Percentiles rank a stretch among this genome's conserved stretches.
Evolutionary conservation across 2,329 filamentous ascomycete genomes (phyloP).

Genomic region (Diaporthe vaccinii): DNA sequence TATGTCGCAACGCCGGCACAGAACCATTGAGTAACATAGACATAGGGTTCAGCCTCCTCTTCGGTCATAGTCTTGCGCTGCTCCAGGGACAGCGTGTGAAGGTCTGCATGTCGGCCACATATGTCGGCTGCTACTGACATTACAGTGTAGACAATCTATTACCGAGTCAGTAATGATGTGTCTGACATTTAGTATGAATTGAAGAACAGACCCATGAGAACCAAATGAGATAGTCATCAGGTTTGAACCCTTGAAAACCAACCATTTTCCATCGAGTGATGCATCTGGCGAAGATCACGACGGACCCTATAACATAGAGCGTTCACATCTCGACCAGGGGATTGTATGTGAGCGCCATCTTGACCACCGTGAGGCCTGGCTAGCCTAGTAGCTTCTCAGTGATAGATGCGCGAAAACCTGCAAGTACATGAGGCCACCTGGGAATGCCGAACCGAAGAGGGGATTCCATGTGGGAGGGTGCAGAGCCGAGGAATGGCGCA

Average conservation of each 20-base stretch:
- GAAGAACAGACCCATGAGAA: constrained; percentile 46
- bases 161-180: constrained; percentile 2
- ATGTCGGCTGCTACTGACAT: constrained; percentile 32
- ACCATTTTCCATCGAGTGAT: constrained; percentile 52
- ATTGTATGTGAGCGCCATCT: constrained; percentile 25
- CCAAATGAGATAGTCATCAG: constrained; percentile 52
- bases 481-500: background rate
- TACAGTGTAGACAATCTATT: constrained; percentile 45
- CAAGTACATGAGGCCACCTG: constrained; percentile 2
- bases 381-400: background rate
- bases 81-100: constrained; percentile 49
- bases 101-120: constrained; percentile 39
- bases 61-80: constrained; percentile 49
- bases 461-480: background rate
- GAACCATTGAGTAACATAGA: constrained; percentile 53
- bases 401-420: background rate
- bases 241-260: constrained; percentile 49
- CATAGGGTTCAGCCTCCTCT: constrained; percentile 47
- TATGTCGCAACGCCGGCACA: constrained; percentile 52
- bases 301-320: constrained; percentile 51
- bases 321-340: constrained; percentile 54
- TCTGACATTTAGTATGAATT: no score
- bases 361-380: background rate
- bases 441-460: background rate
- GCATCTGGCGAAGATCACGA: constrained; percentile 49